Evolutionary conservation across 2,329 filamentous ascomycete genomes (phyloP), one percentile per base, ranked within the genome.

Genomic region (Botrytis paeoniae): DNA sequence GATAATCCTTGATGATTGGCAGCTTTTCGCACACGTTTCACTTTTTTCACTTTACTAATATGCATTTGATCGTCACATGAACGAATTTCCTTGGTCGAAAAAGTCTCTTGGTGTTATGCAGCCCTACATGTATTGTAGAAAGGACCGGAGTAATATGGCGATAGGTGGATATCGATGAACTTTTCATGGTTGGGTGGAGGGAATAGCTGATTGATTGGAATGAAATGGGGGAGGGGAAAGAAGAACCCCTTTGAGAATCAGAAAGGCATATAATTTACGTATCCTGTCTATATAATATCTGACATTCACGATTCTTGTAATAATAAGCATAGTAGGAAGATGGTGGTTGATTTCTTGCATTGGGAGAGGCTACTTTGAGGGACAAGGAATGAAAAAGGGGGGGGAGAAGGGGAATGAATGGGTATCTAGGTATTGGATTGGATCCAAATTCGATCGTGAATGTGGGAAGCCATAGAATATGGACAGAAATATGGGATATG

Each of bases 1-100:
- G 77, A 80, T 20, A 48, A 76, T n/a, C 61, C 70, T 57, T 69
- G 73, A 68, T 68, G 65, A 68, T 57, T 6, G 18, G 39, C 41
- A 14, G 48, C 48, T 57, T 29, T 29, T 32, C 48, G 39, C n/a
- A 41, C 14, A 68, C 22, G 51, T 68, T 68, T 71, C 74, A 51
- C 75, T 22, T 43, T 63, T 68, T 59, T 43, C 39, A 29, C 57
- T 66, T 29, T 69, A 48, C 37, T 66, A 68, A 64, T 70, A 63
- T 70, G 39, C 68, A 63, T 48, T 48, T 63, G 59, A 62, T 70
- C 54, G 41, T 61, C 45, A 29, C 61, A 39, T 37, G 48, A 74
- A 72, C 72, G 69, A 69, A 74, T 75, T 60, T 75, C 51, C 54
- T 74, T 75, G 59, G 68, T 70, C 68, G 43, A 43, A 59, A 73